phyloP scores from a whole-genome alignment of 2,329 filamentous ascomycete species.

The Xylaria sp. region DNA sequence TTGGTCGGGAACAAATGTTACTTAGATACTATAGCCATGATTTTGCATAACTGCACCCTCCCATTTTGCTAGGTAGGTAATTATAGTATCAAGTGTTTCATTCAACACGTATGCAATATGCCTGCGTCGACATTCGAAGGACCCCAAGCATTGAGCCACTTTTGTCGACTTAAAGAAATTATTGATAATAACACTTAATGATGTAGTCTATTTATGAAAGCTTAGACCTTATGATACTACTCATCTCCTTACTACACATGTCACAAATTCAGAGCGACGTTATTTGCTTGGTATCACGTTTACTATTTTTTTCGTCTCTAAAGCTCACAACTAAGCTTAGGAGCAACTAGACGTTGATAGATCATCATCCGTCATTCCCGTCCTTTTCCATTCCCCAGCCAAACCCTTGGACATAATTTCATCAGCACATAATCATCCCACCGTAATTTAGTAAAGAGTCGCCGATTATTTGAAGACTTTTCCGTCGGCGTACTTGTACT shows the following conservation, averaged over 20 bases:
- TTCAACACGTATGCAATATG: neutral
- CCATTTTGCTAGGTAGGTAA: too few relatives aligned
- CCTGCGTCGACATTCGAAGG: too few relatives aligned
- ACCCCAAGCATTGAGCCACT: too few relatives aligned
- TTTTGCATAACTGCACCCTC: neutral
- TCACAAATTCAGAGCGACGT: neutral
- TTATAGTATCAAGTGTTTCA: neutral
- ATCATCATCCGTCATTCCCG: constrained; percentile 26
- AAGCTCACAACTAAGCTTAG: constrained; percentile 12
- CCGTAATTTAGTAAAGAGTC: constrained; percentile 22
- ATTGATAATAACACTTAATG: too few relatives aligned
- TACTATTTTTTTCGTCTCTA: constrained; percentile 34
- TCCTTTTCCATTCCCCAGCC: constrained; percentile 31
- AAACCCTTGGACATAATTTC: constrained; percentile 40
- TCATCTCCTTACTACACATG: neutral
- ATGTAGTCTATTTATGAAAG: neutral
- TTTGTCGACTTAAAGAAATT: neutral
- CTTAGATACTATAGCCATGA: neutral
- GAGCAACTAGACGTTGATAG: constrained; percentile 15
- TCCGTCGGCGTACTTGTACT: constrained; percentile 86
- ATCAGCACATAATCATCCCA: constrained; percentile 44
- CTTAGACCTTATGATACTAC: neutral
- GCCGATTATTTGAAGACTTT: constrained; percentile 97
- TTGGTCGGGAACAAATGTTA: too few relatives aligned
- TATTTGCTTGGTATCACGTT: constrained; percentile 35